Percentiles rank a stretch among this genome's conserved stretches.
Evolutionary conservation across 2,329 filamentous ascomycete genomes (phyloP).

Genomic region (Botrytis sinoallii): DNA sequence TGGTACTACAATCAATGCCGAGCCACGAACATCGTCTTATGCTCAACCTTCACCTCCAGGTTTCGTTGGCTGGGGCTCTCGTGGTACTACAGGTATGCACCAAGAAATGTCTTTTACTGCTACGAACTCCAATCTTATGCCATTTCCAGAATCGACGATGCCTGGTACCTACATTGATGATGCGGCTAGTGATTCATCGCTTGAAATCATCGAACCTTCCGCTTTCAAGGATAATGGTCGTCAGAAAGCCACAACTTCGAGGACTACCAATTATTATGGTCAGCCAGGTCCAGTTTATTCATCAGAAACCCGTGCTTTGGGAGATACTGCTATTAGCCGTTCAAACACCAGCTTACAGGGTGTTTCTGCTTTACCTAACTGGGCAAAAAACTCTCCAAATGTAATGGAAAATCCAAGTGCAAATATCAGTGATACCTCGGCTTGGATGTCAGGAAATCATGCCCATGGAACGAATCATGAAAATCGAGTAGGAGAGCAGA

Average conservation of each 20-base stretch:
- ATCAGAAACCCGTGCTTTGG: conserved; percentile 25
- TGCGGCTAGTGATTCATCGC: conserved; percentile 33
- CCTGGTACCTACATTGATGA: conserved; percentile 30
- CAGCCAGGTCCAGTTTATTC: conserved; percentile 8
- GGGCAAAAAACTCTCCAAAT: conserved; percentile 21
- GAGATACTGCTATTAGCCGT: conserved; percentile 14
- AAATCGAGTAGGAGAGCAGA: background rate
- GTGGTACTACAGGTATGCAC: background rate
- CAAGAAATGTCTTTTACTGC: background rate
- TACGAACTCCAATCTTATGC: conserved; percentile 14
- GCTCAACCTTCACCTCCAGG: background rate
- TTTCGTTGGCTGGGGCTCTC: background rate
- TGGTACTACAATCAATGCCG: background rate
- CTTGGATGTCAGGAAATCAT: background rate
- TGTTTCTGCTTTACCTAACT: conserved; percentile 29
- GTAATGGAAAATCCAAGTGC: background rate
- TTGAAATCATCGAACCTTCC: conserved; percentile 35
- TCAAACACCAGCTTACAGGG: conserved; percentile 22
- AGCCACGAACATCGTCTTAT: background rate
- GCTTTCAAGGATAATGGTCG: conserved; percentile 34
- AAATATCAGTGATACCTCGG: background rate
- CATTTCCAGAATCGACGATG: conserved; percentile 12
- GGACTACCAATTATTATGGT: background rate
- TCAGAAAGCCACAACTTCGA: conserved; percentile 9
- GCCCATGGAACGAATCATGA: background rate